Conservation (phyloP, 805 yeast genomes). For the Torulaspora quercuum region DNA sequence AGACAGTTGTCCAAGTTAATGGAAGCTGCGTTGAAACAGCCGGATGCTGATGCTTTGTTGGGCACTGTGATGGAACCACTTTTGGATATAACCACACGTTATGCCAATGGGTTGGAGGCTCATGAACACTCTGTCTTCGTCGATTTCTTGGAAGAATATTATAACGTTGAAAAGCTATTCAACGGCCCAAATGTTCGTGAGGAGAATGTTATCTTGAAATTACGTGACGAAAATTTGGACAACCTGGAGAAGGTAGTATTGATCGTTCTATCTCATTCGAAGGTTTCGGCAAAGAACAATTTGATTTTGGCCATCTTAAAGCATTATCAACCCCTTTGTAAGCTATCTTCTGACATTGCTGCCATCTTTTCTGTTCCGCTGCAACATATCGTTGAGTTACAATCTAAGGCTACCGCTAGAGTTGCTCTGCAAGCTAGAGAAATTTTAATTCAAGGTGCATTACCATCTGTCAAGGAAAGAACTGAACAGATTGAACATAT, state of each 20-base stretch:
- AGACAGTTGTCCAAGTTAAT: slow-evolving; percentile 72
- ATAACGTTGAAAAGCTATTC: slow-evolving; percentile 73
- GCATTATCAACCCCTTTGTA: slow-evolving; percentile 75
- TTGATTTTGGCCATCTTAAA: slow-evolving; percentile 80
- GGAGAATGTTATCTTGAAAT: slow-evolving; percentile 80
- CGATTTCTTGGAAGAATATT: slow-evolving; percentile 64
- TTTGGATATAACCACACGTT: slow-evolving; percentile 62
- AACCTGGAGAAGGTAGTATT: slow-evolving; percentile 69
- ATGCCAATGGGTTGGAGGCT: slow-evolving; percentile 68
- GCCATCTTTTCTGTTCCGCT: slow-evolving; percentile 65
- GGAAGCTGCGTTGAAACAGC: slow-evolving; percentile 52
- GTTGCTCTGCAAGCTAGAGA: slow-evolving; percentile 95
- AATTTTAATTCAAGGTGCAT: slow-evolving; percentile 90
- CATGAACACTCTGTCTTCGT: slow-evolving; percentile 82
- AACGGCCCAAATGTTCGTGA: slow-evolving; percentile 73
- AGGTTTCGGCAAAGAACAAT: slow-evolving; percentile 90
- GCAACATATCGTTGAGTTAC: slow-evolving; percentile 80
- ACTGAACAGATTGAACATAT: slow-evolving; percentile 97
- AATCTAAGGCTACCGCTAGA: slow-evolving; percentile 85
- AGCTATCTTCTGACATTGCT: slow-evolving; percentile 66
- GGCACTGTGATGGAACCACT: slow-evolving; percentile 68
- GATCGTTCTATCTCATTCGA: slow-evolving; percentile 80
- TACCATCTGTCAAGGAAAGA: slow-evolving; percentile 94
- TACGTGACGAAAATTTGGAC: slow-evolving; percentile 84
- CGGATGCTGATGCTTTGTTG: slow-evolving; percentile 52